Conservation (phyloP, 306 rosid species). For the Cucurbita maxima region DNA sequence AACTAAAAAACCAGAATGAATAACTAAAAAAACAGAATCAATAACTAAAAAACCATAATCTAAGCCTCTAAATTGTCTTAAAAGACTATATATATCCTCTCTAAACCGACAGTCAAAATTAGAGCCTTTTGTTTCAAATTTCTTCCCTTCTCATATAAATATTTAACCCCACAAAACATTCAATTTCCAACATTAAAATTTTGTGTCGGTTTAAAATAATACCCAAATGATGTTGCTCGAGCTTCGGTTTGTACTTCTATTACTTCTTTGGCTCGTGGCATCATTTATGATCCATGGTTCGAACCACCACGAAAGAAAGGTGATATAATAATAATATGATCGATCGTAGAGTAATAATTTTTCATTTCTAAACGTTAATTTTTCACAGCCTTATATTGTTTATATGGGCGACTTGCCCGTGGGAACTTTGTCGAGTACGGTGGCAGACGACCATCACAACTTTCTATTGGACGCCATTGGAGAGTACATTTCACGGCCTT, state of each 20-base stretch:
- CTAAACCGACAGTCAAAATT: neutral
- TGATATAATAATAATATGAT: neutral
- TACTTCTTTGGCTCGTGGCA: neutral
- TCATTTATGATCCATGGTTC: conserved; percentile 1
- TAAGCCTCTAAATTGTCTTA: neutral
- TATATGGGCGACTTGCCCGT: conserved; percentile 57
- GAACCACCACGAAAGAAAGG: conserved; percentile 5
- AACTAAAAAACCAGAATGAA: neutral
- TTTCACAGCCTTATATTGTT: conserved; percentile 54
- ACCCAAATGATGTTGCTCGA: neutral
- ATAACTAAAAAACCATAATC: neutral
- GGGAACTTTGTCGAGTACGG: conserved; percentile 4
- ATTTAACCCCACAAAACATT: neutral
- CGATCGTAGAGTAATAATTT: neutral
- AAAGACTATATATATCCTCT: neutral
- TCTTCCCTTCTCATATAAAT: neutral
- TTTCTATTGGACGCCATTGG: conserved; percentile 39
- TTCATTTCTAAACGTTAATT: no score
- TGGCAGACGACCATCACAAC: conserved; percentile 32
- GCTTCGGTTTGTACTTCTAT: neutral
- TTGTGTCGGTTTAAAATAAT: no score
- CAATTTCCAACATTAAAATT: neutral
- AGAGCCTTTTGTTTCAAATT: neutral
- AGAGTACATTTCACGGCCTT: conserved; percentile 27
- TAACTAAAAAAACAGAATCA: neutral